A percentile compares a stretch with the other conserved stretches of the same genome.
These are phyloP conservation scores for Luffa acutangula DNA, from an alignment of 306 rosid genomes.

Conservation along the genomic window DNA sequence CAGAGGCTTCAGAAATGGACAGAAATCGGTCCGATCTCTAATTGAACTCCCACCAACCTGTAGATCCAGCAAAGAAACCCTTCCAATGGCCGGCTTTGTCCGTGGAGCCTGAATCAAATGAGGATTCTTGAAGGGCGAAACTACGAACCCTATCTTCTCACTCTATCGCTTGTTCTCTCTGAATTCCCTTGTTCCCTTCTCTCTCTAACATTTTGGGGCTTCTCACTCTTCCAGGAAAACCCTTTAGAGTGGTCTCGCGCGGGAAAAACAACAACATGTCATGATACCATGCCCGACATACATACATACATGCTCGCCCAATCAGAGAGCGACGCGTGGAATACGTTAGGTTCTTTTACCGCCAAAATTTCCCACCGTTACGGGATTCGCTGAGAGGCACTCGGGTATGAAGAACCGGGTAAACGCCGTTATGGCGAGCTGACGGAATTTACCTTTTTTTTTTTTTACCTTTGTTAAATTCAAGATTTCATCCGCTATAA, in stretches of 20 bases:
- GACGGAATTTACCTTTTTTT: background rate
- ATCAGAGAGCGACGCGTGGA: conserved; percentile 4
- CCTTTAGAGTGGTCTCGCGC: conserved; percentile 22
- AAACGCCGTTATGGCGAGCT: conserved; percentile 13
- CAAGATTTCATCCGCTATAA: background rate
- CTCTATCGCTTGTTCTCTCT: conserved; percentile 7
- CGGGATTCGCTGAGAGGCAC: conserved; percentile 13
- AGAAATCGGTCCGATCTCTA: conserved; percentile 13
- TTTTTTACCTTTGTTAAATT: background rate
- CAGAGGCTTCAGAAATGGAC: background rate
- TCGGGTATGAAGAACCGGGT: background rate
- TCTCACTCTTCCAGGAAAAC: conserved; percentile 12
- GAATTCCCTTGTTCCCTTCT: conserved; percentile 7
- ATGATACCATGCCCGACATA: conserved; percentile 6
- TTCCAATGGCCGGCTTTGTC: conserved; percentile 8
- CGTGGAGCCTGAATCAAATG: background rate
- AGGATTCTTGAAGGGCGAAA: background rate
- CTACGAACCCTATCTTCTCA: conserved; percentile 18
- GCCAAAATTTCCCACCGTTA: conserved; percentile 40
- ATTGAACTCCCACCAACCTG: conserved; percentile 1
- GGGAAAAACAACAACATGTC: conserved; percentile 35
- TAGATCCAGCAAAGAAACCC: conserved; percentile 15
- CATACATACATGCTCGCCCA: conserved; percentile 17
- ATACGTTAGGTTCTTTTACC: conserved; percentile 22
- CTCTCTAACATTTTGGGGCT: conserved; percentile 20